Conservation (phyloP, 75 land plant species). For the Pseudotsuga menziesii region DNA sequence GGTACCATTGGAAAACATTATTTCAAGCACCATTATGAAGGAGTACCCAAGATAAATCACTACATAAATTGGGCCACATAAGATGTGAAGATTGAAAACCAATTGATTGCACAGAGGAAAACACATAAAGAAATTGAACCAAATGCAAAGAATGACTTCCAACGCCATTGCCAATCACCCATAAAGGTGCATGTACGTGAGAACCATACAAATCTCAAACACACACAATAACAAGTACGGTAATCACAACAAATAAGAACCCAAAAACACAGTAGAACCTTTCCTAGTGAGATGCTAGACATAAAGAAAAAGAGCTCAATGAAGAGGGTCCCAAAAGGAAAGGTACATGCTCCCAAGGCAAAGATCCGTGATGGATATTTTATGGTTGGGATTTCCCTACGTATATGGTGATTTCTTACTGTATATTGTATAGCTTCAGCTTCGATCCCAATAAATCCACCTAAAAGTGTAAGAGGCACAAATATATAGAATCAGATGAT, state of each 20-base stretch:
- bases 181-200: slow-evolving; percentile 91
- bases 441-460: slow-evolving; percentile 69
- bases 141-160: no score
- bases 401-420: slow-evolving; percentile 84
- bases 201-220: slow-evolving; percentile 81
- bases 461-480: slow-evolving; percentile 71
- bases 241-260: slow-evolving; percentile 65
- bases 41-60: slow-evolving; percentile 72
- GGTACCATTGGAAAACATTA: slow-evolving; percentile 74
- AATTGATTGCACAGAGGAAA: slow-evolving; percentile 76
- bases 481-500: slow-evolving; percentile 83
- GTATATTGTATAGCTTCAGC: slow-evolving; percentile 72
- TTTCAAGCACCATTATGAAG: slow-evolving; percentile 65
- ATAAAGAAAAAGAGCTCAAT: slow-evolving; percentile 93
- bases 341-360: slow-evolving; percentile 86
- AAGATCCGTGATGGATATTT: slow-evolving; percentile 89
- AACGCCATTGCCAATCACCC: slow-evolving; percentile 96
- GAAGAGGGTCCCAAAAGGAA: no score
- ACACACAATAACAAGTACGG: slow-evolving; percentile 76
- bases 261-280: slow-evolving; percentile 84
- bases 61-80: slow-evolving; percentile 84
- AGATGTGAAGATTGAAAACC: slow-evolving; percentile 66
- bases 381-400: slow-evolving; percentile 71
- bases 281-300: slow-evolving; percentile 85
- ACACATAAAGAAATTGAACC: slow-evolving; percentile 78